Evolutionary conservation across 768 basidiomycete species (phyloP), one percentile per base, ranked within the genome.

Genomic region (Multifurca ochricompacta): DNA sequence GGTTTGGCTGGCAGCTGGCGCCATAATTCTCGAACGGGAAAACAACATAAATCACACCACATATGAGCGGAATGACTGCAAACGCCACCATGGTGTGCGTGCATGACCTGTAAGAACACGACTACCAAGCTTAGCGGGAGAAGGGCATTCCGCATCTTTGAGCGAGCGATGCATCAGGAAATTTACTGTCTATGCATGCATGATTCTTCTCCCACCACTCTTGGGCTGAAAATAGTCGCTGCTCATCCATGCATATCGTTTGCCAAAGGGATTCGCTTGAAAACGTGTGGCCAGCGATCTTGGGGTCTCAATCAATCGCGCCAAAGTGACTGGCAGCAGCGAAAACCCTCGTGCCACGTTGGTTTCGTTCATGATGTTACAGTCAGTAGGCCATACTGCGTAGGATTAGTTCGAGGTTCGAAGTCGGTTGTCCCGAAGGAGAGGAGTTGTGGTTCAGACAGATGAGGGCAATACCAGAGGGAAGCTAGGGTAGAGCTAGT

Each of bases 1-100:
- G 81, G 72, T 2, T 71, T 61, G 16, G 77, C 76, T 4, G 81
- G n/a, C 16, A 44, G 7, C 28, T 44, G 43, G 6, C 13, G 43
- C 43, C 2, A 32, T n/a, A 28, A n/a, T 36, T 48, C 11, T 39
- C 34, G 30, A 66, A 19, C 3, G 70, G 68, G 45, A 71, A 72
- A 23, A 64, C 25, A 4, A 54, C 46, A 34, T 65, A 62, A 35
- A 63, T 40, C 0, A 60, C 59, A 6, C 63, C 34, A 46, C 67
- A 70, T 61, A 78, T 75, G 37, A 79, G 63, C 3, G 79, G 77
- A 1, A 68, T 28, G 18, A 79, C 65, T 16, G 70, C 71, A n/a
- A 60, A 41, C 48, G 70, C 51, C 4, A 68, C 64, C 25, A 73
- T 70, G 36, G 77, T 73, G 9, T 59, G n/a, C 80, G 70, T 13